phyloP scores from a whole-genome alignment of 768 basidiomycete genomes.

The Boletus rubroflammeus region DNA sequence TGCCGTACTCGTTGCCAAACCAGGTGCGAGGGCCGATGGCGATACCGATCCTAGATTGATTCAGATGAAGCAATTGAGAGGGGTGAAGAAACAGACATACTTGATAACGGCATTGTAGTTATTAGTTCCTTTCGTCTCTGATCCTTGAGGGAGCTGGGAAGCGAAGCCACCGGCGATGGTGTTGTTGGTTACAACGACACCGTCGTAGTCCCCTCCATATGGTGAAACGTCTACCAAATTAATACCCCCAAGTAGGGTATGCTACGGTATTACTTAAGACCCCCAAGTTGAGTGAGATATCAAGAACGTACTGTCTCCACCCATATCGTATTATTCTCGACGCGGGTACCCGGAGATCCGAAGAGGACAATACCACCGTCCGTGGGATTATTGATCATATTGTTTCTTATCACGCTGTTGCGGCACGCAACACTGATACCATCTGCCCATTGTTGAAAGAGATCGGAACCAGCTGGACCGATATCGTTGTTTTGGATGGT shows the following conservation, averaged over 20 bases:
- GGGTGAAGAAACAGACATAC: conserved; percentile 36
- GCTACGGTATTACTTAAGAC: conserved; percentile 34
- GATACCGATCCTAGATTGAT: conserved; percentile 64
- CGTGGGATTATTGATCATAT: conserved; percentile 67
- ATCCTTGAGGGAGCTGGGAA: conserved; percentile 38
- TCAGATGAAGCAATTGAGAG: conserved; percentile 3
- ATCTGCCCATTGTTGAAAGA: conserved; percentile 75
- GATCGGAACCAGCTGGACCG: conserved; percentile 68
- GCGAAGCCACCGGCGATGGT: conserved; percentile 68
- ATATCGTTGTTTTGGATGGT: conserved; percentile 81
- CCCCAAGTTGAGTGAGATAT: background rate
- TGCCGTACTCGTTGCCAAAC: conserved; percentile 59
- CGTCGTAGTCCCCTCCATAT: conserved; percentile 61
- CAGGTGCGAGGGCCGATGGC: conserved; percentile 75
- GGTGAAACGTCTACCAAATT: conserved; percentile 74
- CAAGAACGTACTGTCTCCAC: conserved; percentile 51
- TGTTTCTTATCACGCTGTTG: conserved; percentile 60
- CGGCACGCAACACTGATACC: conserved; percentile 73
- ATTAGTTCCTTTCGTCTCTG: conserved; percentile 52
- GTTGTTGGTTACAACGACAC: conserved; percentile 65
- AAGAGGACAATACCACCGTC: conserved; percentile 81
- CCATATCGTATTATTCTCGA: conserved; percentile 78
- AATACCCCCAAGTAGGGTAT: conserved; percentile 71
- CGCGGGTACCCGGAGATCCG: conserved; percentile 66
- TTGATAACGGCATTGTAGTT: conserved; percentile 63